Evolutionary conservation across 305 asterid species (phyloP).

Genomic region (Plantago coronopus): DNA sequence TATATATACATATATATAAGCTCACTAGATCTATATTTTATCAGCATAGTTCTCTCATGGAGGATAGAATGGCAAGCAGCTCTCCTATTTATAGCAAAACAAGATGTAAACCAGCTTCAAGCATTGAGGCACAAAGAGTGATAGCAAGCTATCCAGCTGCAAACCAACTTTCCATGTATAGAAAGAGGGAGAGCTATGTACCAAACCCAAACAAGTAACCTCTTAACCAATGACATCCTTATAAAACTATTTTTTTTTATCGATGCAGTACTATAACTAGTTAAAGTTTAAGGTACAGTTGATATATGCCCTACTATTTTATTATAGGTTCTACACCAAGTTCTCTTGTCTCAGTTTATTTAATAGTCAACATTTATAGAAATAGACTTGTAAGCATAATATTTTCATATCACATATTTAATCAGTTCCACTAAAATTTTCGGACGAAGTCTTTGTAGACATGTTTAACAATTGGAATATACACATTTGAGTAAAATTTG

Average conservation of each 20-base stretch:
- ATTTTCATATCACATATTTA: too few species aligned
- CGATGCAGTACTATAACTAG: too few species aligned
- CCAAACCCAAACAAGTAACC: too few species aligned
- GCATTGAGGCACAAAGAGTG: background rate
- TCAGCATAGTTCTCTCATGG: background rate
- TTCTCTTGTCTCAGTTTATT: too few species aligned
- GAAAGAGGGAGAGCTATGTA: too few species aligned
- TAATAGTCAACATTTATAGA: too few species aligned
- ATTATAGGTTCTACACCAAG: too few species aligned
- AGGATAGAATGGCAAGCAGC: background rate
- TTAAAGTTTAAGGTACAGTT: too few species aligned
- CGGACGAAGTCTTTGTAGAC: background rate
- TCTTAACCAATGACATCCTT: too few species aligned
- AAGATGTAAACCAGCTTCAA: background rate
- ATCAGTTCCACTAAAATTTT: background rate
- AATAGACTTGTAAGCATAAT: too few species aligned
- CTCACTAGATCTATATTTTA: background rate
- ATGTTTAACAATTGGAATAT: background rate
- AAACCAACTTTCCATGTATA: background rate
- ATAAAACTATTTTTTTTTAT: too few species aligned
- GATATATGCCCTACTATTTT: too few species aligned
- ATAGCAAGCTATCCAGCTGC: background rate
- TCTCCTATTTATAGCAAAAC: background rate
- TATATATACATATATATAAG: background rate
- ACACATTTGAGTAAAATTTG: background rate